A percentile compares a stretch with the other conserved stretches of the same genome.
phyloP scores from a whole-genome alignment of 139 green algal species.

The Penium margaritaceum region DNA sequence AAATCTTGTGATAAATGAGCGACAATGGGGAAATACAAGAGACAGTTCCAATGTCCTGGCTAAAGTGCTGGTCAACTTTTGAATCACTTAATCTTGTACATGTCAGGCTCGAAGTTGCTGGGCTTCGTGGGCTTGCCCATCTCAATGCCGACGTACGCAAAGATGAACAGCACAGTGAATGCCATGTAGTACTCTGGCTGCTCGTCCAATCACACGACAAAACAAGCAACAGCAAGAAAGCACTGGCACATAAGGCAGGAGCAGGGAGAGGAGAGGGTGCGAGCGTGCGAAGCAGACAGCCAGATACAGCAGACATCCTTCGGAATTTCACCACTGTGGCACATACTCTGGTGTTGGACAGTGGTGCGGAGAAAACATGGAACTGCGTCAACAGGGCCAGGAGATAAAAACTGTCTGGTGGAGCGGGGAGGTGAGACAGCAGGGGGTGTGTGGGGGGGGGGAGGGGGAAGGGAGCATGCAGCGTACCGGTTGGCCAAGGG shows the following conservation, averaged over 20 bases:
- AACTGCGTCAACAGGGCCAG: background rate
- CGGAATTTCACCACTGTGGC: too few relatives aligned
- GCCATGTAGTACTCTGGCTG: conserved; percentile 23
- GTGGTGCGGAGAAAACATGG: background rate
- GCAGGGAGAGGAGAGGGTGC: background rate
- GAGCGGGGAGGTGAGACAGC: background rate
- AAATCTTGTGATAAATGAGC: too few relatives aligned
- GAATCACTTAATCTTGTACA: conserved; percentile 21
- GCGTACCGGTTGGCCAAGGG: background rate
- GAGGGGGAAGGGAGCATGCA: background rate
- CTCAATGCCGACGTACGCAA: conserved; percentile 16
- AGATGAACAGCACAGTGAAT: conserved; percentile 18
- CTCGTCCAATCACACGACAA: too few relatives aligned
- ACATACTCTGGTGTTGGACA: background rate
- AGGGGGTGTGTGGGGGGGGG: background rate
- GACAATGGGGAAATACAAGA: too few relatives aligned
- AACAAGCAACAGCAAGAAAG: too few relatives aligned
- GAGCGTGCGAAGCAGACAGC: background rate
- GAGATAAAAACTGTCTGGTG: background rate
- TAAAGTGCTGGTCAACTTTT: too few relatives aligned
- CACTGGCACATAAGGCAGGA: too few relatives aligned
- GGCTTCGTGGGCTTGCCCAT: conserved; percentile 14
- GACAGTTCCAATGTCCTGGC: too few relatives aligned
- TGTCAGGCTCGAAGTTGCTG: conserved; percentile 17
- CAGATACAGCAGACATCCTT: background rate